Evolutionary conservation across 495 filamentous ascomycete species (phyloP).

Genomic region (Letharia columbiana): DNA sequence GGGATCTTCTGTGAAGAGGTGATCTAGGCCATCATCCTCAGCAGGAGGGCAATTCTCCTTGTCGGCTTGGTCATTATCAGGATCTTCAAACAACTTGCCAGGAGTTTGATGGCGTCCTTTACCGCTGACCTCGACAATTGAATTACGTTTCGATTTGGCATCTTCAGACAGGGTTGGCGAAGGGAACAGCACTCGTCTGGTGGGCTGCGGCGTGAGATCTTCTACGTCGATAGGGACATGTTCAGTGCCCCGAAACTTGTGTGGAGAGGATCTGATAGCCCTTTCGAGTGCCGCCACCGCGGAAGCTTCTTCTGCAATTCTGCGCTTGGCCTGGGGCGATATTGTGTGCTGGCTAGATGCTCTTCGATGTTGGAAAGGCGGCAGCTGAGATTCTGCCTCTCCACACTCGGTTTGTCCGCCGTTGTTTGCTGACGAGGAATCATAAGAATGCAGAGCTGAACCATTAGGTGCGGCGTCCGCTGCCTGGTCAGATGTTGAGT

Average conservation of each 20-base stretch:
- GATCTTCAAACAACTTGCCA: constrained; percentile 27
- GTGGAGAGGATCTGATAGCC: constrained; percentile 65
- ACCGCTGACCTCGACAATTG: constrained; percentile 3
- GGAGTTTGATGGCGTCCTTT: constrained; percentile 21
- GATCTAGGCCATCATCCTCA: constrained; percentile 43
- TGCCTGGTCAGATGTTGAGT: constrained; percentile 9
- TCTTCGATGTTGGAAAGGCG: constrained; percentile 27
- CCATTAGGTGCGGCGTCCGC: constrained; percentile 9
- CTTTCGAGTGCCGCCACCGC: constrained; percentile 50
- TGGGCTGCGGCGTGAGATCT: constrained; percentile 52
- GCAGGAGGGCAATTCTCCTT: constrained; percentile 44
- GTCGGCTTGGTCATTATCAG: constrained; percentile 34
- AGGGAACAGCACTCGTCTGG: constrained; percentile 73
- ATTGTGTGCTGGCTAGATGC: constrained; percentile 26
- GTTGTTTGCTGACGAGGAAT: constrained; percentile 23
- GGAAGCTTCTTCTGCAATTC: constrained; percentile 39
- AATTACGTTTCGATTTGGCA: constrained; percentile 17
- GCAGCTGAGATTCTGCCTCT: constrained; percentile 28
- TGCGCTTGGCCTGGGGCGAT: constrained; percentile 24
- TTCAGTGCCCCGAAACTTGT: constrained; percentile 53
- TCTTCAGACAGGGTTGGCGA: constrained; percentile 25
- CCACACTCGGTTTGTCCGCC: constrained; percentile 23
- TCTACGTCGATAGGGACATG: constrained; percentile 59
- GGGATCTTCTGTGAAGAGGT: constrained; percentile 46
- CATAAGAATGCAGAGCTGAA: constrained; percentile 12